Evolutionary conservation across 495 filamentous ascomycete species (phyloP), one percentile per base, ranked within the genome.

Genomic region (Annulohypoxylon bovei): DNA sequence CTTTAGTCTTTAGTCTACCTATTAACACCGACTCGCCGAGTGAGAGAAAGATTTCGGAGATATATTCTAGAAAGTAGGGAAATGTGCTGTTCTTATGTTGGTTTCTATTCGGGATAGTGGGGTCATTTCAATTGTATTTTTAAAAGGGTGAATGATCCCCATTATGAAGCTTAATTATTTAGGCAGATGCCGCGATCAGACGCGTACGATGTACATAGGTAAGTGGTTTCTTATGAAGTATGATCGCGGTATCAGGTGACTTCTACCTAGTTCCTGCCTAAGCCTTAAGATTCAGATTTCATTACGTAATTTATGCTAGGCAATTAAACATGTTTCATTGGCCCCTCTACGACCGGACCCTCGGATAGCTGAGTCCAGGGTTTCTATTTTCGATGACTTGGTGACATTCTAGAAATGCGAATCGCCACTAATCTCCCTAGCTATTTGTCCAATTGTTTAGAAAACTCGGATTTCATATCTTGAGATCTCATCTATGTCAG

Each of bases 291-390:
- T 6, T 4, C 7, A 42, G n/a, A 42, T 42, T 42, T 18, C 39
- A 25, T 23, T 30, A 23, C 1, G 25, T 1, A 7, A n/a, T n/a
- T n/a, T 1, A 4, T 68, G 64, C 65, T 72, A 68, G 55, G 56
- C 68, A 74, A 76, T 76, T 65, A 42, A 42, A 18, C 27, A 40
- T n/a, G 33, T 53, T 47, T 66, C 58, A 76, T 76, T 76, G 74
- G 74, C 16, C 28, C 33, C 56, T 59, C 33, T 49, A 22, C 8
- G n/a, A n/a, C 62, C 56, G 50, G 37, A 14, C 7, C 6, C 57
- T 62, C 62, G 50, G 62, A 67, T 27, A 18, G 46, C 62, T 59
- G 37, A 46, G 20, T 20, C 53, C 46, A 64, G 59, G 25, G 50
- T 22, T 54, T 40, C 39, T 55, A 20, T 62, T 58, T 47, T 60